A percentile compares a stretch with the other conserved stretches of the same genome.
phyloP scores from a whole-genome alignment of 371 early-diverging fungal genomes.

The Batkoa obscura region DNA sequence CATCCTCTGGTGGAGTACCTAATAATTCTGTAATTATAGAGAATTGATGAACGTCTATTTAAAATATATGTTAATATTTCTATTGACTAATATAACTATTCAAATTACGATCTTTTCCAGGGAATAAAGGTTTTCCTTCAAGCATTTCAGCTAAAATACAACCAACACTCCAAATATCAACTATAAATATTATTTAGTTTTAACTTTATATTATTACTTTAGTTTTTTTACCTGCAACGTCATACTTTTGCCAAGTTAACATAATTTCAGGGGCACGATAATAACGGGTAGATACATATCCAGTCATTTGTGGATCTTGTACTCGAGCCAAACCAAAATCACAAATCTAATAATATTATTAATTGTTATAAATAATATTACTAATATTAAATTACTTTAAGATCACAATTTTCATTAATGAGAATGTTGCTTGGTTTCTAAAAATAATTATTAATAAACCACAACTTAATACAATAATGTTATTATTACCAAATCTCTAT shows the following conservation, averaged over 20 bases:
- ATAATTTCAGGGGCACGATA: conserved; percentile 98
- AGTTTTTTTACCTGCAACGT: conserved; percentile 35
- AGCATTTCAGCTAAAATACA: conserved; percentile 94
- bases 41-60: conserved; percentile 77
- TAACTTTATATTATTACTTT: too few relatives aligned
- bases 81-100: conserved; percentile 19
- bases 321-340: conserved; percentile 86
- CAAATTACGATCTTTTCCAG: conserved; percentile 61
- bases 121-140: conserved; percentile 75
- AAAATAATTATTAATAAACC: too few relatives aligned
- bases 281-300: conserved; percentile 97
- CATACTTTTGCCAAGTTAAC: conserved; percentile 85
- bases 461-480: too few relatives aligned
- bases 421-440: conserved; percentile 86
- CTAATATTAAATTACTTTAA: conserved; percentile 35
- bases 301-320: conserved; percentile 76
- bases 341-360: conserved; percentile 36
- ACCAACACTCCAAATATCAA: conserved; percentile 97
- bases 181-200: conserved; percentile 8
- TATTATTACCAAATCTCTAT: conserved; percentile 54
- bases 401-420: conserved; percentile 93
- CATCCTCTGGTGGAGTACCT: conserved; percentile 91
- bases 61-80: neutral
- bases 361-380: neutral
- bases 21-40: conserved; percentile 91